Conservation (phyloP, 2,329 filamentous ascomycete genomes). For the Colletotrichum somersetense region DNA sequence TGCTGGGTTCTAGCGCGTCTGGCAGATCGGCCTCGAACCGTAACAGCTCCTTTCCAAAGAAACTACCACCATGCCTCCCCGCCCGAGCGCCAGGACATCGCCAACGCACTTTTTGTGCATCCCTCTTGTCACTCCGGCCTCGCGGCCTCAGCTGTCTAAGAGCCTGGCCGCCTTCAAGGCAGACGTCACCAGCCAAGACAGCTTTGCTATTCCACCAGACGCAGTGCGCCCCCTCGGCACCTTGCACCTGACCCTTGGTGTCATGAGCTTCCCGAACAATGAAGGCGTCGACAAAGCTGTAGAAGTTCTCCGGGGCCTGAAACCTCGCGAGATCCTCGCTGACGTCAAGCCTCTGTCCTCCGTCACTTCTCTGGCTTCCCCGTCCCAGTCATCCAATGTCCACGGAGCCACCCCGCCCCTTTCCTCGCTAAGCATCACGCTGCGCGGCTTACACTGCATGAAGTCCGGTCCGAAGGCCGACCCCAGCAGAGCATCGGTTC, state of each 20-base stretch:
- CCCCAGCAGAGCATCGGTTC: conserved; percentile 65
- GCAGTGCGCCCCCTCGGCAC: conserved; percentile 84
- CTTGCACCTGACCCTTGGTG: conserved; percentile 86
- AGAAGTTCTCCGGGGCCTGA: conserved; percentile 54
- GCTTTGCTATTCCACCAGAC: conserved; percentile 68
- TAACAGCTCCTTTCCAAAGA: not conserved
- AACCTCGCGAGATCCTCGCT: conserved; percentile 56
- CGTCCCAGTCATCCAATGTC: conserved; percentile 3
- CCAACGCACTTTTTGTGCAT: conserved; percentile 84
- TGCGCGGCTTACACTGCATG: conserved; percentile 72
- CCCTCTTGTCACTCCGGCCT: conserved; percentile 73
- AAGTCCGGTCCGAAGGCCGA: conserved; percentile 58
- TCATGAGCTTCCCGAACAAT: conserved; percentile 77
- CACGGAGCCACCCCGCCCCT: conserved; percentile 6
- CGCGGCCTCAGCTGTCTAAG: conserved; percentile 73
- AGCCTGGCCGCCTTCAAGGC: conserved; percentile 72
- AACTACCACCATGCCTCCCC: conserved; percentile 51
- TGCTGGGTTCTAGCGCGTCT: not conserved
- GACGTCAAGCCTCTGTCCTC: conserved; percentile 40
- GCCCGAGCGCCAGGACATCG: conserved; percentile 52
- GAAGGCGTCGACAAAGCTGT: conserved; percentile 59
- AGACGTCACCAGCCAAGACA: conserved; percentile 63
- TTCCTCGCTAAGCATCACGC: conserved; percentile 56
- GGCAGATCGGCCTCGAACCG: not conserved
- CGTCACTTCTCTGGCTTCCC: conserved; percentile 41